Percentiles rank a stretch among this genome's conserved stretches.
phyloP scores from a whole-genome alignment of 495 filamentous ascomycete species.

The Cairneyella variabilis region DNA sequence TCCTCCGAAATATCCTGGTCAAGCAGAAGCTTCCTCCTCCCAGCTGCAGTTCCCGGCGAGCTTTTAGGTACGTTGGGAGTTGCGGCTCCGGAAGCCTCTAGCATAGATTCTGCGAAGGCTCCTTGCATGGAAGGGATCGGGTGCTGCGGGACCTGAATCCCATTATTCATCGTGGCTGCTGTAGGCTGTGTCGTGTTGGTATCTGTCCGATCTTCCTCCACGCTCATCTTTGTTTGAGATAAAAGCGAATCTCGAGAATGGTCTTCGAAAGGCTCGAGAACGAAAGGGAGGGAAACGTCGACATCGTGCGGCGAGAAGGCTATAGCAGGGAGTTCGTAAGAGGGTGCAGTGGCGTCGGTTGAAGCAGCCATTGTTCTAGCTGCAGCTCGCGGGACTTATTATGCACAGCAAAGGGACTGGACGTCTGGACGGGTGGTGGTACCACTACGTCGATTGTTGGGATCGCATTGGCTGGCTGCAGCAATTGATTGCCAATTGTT shows the following conservation, averaged over 20 bases:
- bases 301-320: too few species aligned
- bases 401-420: too few species aligned
- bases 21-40: slow-evolving; percentile 64
- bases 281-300: too few species aligned
- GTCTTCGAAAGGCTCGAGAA: too few species aligned
- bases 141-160: slow-evolving; percentile 55
- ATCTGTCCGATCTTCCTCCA: not conserved
- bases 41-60: slow-evolving; percentile 56
- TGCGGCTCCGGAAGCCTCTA: slow-evolving; percentile 50
- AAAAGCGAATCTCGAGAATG: too few species aligned
- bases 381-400: not conserved
- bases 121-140: slow-evolving; percentile 84
- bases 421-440: not conserved
- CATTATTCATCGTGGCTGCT: slow-evolving; percentile 24
- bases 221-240: too few species aligned
- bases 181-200: not conserved
- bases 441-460: slow-evolving; percentile 14
- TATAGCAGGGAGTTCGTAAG: too few species aligned
- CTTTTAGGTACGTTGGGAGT: slow-evolving; percentile 46
- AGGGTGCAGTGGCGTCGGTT: too few species aligned
- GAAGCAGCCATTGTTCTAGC: not conserved
- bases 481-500: too few species aligned
- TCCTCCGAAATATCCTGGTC: slow-evolving; percentile 55
- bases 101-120: too few species aligned
- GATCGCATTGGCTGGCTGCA: slow-evolving; percentile 10